Evolutionary conservation across 495 filamentous ascomycete species (phyloP), one percentile per base, ranked within the genome.

Genomic region (Talaromyces adpressus): DNA sequence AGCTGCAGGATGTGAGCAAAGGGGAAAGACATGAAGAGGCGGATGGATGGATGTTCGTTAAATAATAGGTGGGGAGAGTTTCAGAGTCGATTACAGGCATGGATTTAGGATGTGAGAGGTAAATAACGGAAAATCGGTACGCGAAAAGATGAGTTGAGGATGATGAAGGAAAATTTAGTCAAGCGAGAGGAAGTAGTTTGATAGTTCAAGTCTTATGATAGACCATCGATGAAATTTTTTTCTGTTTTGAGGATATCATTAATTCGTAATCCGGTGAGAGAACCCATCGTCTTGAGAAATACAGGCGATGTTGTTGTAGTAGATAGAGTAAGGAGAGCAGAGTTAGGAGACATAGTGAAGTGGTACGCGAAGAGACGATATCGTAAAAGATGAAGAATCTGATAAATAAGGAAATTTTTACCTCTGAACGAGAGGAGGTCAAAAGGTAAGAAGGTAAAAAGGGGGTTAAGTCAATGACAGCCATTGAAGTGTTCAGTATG

Each of bases 241-340:
- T 58, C 29, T 58, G 14, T 58, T 32, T 16, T 7, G 30, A 22
- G 20, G 56, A 58, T 29, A 58, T 58, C 56, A 58, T 58, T 58
- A 58, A 58, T 58, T 58, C 56, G 56, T 58, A 58, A 58, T 36
- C 56, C 56, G 56, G 56, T 36, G 56, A 58, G 22, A 29, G 11
- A n/a, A 54, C 20, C 22, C 25, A 54, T 49, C 45, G 45, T 49
- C 45, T 49, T 49, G 51, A 54, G 51, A 54, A 29, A 54, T 9
- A 36, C 18, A 36, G 56, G 56, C 30, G 30, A 58, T 34, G 56
- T 58, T 36, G 30, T 23, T 18, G 27, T 32, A 20, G 32, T 36
- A 36, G 32, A 32, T 32, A 32, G 23, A 23, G 27, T n/a, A 57
- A 29, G 53, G 27, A 57, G 27, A 23, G 5, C n/a, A 58, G 23